These are phyloP conservation scores for Xylaria grammica DNA, from an alignment of 495 filamentous ascomycete species.

Conservation along the genomic window DNA sequence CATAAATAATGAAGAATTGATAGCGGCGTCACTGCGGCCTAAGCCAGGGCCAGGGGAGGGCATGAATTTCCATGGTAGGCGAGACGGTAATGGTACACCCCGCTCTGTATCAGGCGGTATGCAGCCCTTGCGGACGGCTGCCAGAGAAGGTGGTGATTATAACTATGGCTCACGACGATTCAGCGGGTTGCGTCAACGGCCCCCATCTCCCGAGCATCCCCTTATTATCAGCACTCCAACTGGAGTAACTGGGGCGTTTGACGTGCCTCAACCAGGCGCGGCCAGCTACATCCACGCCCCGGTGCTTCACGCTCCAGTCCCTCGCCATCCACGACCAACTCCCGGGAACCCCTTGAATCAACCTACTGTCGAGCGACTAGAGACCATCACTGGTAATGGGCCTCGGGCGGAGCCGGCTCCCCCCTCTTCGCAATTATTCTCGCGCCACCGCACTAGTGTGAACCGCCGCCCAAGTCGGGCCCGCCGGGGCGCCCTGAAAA, in stretches of 20 bases:
- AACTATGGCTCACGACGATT: slow-evolving; percentile 25
- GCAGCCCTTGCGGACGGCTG: slow-evolving; percentile 38
- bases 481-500: slow-evolving; percentile 58
- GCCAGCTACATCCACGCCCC: slow-evolving; percentile 37
- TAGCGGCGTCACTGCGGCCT: slow-evolving; percentile 39
- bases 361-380: slow-evolving; percentile 52
- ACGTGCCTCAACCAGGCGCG: slow-evolving; percentile 35
- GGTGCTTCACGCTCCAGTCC: slow-evolving; percentile 48
- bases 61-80: slow-evolving; percentile 31
- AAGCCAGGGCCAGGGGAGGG: slow-evolving; percentile 38
- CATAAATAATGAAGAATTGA: slow-evolving; percentile 32
- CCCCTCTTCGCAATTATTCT: slow-evolving; percentile 34
- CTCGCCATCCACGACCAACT: slow-evolving; percentile 47
- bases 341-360: slow-evolving; percentile 46
- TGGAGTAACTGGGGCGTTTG: slow-evolving; percentile 51
- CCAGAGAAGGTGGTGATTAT: slow-evolving; percentile 27
- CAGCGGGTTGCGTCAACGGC: slow-evolving; percentile 30
- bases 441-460: slow-evolving; percentile 39
- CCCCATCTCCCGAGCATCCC: slow-evolving; percentile 44
- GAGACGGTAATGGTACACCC: slow-evolving; percentile 25
- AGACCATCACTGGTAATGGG: slow-evolving; percentile 53
- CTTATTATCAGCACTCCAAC: slow-evolving; percentile 56
- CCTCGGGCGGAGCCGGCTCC: slow-evolving; percentile 25
- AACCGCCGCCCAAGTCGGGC: slow-evolving; percentile 55
- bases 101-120: slow-evolving; percentile 40